Percentiles rank a stretch among this genome's conserved stretches.
These are phyloP conservation scores for Cicer judaicum DNA, from an alignment of 306 rosid species.

Conservation along the genomic window DNA sequence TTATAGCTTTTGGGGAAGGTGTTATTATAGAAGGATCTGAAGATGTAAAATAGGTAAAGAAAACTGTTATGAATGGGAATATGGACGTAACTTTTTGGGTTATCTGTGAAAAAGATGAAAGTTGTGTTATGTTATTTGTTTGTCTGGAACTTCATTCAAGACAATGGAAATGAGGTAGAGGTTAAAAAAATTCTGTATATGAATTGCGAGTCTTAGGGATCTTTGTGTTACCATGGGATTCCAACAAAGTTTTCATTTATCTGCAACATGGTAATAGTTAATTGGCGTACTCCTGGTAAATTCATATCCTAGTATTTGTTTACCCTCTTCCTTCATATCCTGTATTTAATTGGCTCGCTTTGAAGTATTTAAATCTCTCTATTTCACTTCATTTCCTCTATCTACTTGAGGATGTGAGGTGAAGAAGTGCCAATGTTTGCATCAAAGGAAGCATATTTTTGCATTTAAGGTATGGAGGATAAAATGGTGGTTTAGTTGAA, in stretches of 20 bases:
- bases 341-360: neutral
- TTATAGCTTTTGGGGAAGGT: neutral
- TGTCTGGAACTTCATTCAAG: neutral
- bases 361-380: neutral
- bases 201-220: neutral
- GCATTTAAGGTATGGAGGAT: conserved; percentile 2
- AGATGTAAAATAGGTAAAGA: neutral
- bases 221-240: neutral
- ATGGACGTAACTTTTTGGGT: neutral
- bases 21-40: neutral
- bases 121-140: neutral
- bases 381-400: neutral
- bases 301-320: no score
- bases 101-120: neutral
- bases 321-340: neutral
- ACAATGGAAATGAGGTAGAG: neutral
- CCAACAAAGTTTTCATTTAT: neutral
- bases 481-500: conserved; percentile 3
- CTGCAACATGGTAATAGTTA: neutral
- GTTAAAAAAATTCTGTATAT: neutral
- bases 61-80: neutral
- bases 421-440: conserved; percentile 15
- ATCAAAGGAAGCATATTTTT: neutral
- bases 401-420: neutral
- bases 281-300: neutral